Conservation (phyloP, 75 land plant genomes). For the Ceratopteris richardii region DNA sequence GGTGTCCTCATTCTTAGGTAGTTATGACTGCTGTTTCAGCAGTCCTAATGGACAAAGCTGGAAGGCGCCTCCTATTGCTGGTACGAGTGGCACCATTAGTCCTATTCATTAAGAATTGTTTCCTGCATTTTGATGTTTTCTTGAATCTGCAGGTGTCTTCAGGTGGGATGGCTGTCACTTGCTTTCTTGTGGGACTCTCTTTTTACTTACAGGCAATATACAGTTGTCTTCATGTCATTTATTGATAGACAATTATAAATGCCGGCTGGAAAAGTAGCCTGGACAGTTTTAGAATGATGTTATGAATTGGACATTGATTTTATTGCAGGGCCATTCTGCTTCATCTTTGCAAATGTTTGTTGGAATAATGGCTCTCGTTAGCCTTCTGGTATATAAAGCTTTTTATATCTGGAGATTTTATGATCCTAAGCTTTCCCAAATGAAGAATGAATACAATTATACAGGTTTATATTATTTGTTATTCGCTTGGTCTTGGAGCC, state of each 20-base stretch:
- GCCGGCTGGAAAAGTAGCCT: too few relatives aligned
- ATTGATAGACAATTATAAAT: too few relatives aligned
- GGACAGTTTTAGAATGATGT: too few relatives aligned
- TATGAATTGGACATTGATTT: too few relatives aligned
- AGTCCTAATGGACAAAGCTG: constrained; percentile 64
- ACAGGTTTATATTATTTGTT: constrained; percentile 55
- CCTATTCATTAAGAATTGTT: too few relatives aligned
- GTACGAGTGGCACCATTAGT: constrained; percentile 33
- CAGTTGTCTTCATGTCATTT: too few relatives aligned
- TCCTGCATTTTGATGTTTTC: too few relatives aligned
- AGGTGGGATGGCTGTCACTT: constrained; percentile 34
- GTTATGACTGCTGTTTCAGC: constrained; percentile 58
- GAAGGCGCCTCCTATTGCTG: constrained; percentile 63
- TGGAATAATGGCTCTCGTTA: constrained; percentile 45
- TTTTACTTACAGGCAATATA: constrained; percentile 37
- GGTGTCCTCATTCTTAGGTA: constrained; percentile 32
- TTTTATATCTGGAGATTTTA: too few relatives aligned
- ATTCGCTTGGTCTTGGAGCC: constrained; percentile 80
- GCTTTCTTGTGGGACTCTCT: constrained; percentile 35
- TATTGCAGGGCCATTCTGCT: constrained; percentile 11
- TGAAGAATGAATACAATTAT: too few relatives aligned
- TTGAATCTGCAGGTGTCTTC: constrained; percentile 46
- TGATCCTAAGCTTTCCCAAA: background rate
- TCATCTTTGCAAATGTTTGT: constrained; percentile 28
- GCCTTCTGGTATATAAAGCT: constrained; percentile 49